Evolutionary conservation across 371 early-diverging fungal genomes (phyloP).

Genomic region (Lichtheimia ramosa): DNA sequence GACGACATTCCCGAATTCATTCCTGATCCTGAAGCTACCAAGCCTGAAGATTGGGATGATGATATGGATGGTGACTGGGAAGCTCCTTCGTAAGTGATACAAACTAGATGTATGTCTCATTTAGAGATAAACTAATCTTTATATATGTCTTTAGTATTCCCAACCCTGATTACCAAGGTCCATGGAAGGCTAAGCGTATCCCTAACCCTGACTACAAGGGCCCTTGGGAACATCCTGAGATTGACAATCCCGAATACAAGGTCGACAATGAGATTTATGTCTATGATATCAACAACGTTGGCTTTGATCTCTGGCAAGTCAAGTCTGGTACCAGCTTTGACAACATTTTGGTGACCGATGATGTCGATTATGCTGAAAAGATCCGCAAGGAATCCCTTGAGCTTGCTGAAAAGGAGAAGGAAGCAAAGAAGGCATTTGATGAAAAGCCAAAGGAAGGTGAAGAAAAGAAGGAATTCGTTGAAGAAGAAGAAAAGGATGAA

Average conservation of each 20-base stretch:
- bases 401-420: slow-evolving; percentile 55
- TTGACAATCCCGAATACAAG: slow-evolving; percentile 91
- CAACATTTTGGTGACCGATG: slow-evolving; percentile 82
- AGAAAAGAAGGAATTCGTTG: slow-evolving; percentile 25
- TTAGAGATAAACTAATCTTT: not conserved
- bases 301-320: slow-evolving; percentile 97
- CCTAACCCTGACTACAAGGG: slow-evolving; percentile 97
- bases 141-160: slow-evolving; percentile 71
- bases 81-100: slow-evolving; percentile 59
- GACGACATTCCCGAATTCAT: slow-evolving; percentile 81
- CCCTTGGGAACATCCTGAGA: slow-evolving; percentile 86
- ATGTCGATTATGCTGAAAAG: slow-evolving; percentile 68
- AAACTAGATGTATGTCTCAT: not conserved
- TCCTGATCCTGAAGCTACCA: slow-evolving; percentile 82
- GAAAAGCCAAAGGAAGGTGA: slow-evolving; percentile 32
- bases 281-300: slow-evolving; percentile 80
- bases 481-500: slow-evolving; percentile 25
- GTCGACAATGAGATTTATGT: slow-evolving; percentile 82
- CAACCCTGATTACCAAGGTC: slow-evolving; percentile 90
- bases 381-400: slow-evolving; percentile 65
- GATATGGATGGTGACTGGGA: slow-evolving; percentile 90
- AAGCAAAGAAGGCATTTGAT: slow-evolving; percentile 47
- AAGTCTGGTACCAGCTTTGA: slow-evolving; percentile 91
- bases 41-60: slow-evolving; percentile 95
- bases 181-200: slow-evolving; percentile 80